Conservation (phyloP, 2,329 filamentous ascomycete genomes). For the Didymella pomorum region DNA sequence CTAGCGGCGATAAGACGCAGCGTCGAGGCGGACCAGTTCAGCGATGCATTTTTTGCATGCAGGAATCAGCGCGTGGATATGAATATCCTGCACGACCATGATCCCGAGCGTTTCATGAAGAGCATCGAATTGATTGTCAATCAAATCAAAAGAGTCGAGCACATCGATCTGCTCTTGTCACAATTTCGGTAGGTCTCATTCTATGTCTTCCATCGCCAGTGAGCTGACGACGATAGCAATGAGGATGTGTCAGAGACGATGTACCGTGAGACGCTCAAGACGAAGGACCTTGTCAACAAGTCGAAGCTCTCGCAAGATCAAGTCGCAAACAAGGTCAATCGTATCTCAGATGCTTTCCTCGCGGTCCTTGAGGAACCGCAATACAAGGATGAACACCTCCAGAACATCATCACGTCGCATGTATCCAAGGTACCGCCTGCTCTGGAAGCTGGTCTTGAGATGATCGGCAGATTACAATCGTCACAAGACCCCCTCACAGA, state of each 20-base stretch:
- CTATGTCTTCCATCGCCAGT: no score
- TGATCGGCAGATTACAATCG: conserved; percentile 75
- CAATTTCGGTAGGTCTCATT: conserved; percentile 71
- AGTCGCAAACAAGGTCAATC: conserved; percentile 75
- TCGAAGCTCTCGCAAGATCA: conserved; percentile 30
- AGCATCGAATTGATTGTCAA: conserved; percentile 80
- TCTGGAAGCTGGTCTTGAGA: conserved; percentile 79
- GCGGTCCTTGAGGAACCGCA: conserved; percentile 64
- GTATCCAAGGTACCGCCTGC: conserved; percentile 94
- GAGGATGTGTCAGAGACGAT: conserved; percentile 94
- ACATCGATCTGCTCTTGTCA: conserved; percentile 90
- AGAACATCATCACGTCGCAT: conserved; percentile 93
- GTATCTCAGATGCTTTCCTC: conserved; percentile 85
- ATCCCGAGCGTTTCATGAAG: conserved; percentile 82
- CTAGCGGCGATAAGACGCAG: conserved; percentile 85
- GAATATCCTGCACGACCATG: conserved; percentile 95
- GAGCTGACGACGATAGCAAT: conserved; percentile 59
- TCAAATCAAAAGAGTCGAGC: conserved; percentile 81
- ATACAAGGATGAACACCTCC: conserved; percentile 70
- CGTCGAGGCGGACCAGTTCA: conserved; percentile 83
- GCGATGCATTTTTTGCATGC: conserved; percentile 83
- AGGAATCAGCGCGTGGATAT: conserved; percentile 94
- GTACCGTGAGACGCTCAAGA: conserved; percentile 83
- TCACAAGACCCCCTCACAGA: conserved; percentile 70
- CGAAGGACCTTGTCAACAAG: conserved; percentile 33